These are phyloP conservation scores for Aspergillus sergii DNA, from an alignment of 2,329 filamentous ascomycete species.

Conservation along the genomic window DNA sequence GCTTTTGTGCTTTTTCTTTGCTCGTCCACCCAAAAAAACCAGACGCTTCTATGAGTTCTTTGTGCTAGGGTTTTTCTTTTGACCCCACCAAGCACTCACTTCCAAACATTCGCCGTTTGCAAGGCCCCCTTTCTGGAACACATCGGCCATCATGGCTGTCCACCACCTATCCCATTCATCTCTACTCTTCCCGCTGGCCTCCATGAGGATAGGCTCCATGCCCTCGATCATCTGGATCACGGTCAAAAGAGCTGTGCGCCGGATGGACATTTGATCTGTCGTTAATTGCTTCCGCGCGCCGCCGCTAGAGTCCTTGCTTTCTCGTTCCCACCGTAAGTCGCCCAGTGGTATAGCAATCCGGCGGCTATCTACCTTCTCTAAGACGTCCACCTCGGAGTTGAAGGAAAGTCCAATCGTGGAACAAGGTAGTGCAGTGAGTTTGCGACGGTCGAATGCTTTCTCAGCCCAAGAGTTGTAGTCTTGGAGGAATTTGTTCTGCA, in stretches of 20 bases:
- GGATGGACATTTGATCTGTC: slow-evolving; percentile 70
- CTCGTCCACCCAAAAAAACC: slow-evolving; percentile 35
- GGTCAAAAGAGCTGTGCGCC: slow-evolving; percentile 78
- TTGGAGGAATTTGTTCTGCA: slow-evolving; percentile 77
- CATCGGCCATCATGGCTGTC: slow-evolving; percentile 80
- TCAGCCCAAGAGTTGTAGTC: slow-evolving; percentile 84
- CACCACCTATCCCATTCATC: slow-evolving; percentile 94
- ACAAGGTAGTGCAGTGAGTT: slow-evolving; percentile 75
- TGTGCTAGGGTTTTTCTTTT: slow-evolving; percentile 46
- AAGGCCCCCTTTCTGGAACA: slow-evolving; percentile 77
- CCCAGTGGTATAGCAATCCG: slow-evolving; percentile 85
- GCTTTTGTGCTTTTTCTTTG: slow-evolving; percentile 23
- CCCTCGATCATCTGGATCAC: slow-evolving; percentile 83
- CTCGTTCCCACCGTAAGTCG: slow-evolving; percentile 84
- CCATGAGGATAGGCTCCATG: slow-evolving; percentile 78
- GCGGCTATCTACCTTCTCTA: slow-evolving; percentile 70
- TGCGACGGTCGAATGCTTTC: slow-evolving; percentile 71
- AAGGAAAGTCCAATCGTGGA: slow-evolving; percentile 75
- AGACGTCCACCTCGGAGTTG: slow-evolving; percentile 73
- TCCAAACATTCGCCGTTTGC: slow-evolving; percentile 83
- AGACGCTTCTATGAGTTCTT: slow-evolving; percentile 23
- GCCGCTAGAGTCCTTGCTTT: slow-evolving; percentile 46
- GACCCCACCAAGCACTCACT: slow-evolving; percentile 66
- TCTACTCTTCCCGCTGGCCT: slow-evolving; percentile 81
- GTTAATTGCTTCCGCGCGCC: slow-evolving; percentile 57